Evolutionary conservation across 805 yeast genomes (phyloP).

Genomic region (Candida orba): DNA sequence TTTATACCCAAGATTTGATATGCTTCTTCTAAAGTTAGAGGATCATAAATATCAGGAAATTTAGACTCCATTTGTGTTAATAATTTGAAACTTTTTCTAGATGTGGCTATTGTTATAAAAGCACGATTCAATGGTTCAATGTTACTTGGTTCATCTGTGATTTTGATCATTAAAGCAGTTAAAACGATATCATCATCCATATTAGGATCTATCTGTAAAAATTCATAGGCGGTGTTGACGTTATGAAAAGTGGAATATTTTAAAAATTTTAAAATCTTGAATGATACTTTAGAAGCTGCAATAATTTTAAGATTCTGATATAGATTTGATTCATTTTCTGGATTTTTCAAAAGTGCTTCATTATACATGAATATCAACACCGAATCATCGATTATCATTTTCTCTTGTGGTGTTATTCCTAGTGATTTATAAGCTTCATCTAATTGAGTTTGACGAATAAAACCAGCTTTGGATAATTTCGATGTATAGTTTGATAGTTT

Average conservation of each 20-base stretch:
- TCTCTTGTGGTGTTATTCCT: slow-evolving; percentile 25
- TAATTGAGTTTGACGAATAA: slow-evolving; percentile 43
- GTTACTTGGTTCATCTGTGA: slow-evolving; percentile 41
- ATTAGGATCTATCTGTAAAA: slow-evolving; percentile 41
- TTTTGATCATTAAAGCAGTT: slow-evolving; percentile 64
- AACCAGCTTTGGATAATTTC: slow-evolving; percentile 44
- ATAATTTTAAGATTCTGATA: slow-evolving; percentile 24
- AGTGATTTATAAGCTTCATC: slow-evolving; percentile 31
- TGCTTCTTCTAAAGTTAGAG: slow-evolving; percentile 34
- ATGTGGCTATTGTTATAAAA: slow-evolving; percentile 52
- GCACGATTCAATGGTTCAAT: slow-evolving; percentile 43
- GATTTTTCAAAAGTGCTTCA: slow-evolving; percentile 19
- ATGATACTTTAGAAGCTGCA: slow-evolving; percentile 33
- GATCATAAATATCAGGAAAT: slow-evolving; percentile 24
- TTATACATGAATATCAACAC: slow-evolving; percentile 28
- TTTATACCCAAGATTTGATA: slow-evolving; percentile 42
- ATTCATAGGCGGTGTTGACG: slow-evolving; percentile 42
- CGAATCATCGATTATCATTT: slow-evolving; percentile 21
- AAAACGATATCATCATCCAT: slow-evolving; percentile 66
- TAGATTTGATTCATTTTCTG: slow-evolving; percentile 10
- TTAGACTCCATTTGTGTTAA: slow-evolving; percentile 43
- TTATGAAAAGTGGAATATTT: slow-evolving; percentile 40
- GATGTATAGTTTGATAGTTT: slow-evolving; percentile 37
- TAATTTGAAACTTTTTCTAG: slow-evolving; percentile 50
- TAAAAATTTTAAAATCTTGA: slow-evolving; percentile 28